phyloP scores from a whole-genome alignment of 768 basidiomycete genomes.

The Boletus edulis region DNA sequence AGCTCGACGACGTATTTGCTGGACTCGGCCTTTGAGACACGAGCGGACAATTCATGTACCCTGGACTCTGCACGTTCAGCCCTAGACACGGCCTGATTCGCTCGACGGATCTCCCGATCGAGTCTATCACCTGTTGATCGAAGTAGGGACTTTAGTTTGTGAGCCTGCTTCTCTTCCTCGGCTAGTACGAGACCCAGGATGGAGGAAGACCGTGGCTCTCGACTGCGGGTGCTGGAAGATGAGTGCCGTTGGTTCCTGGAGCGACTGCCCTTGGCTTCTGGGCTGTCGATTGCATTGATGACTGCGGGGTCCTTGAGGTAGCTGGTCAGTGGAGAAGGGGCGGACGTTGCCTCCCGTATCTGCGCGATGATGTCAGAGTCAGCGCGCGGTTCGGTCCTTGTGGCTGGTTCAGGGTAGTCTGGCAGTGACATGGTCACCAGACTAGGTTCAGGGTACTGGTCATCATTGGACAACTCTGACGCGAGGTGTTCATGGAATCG shows the following conservation, averaged over 20 bases:
- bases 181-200: slow-evolving; percentile 45
- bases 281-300: slow-evolving; percentile 33
- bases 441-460: slow-evolving; percentile 8
- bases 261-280: slow-evolving; percentile 22
- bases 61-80: slow-evolving; percentile 52
- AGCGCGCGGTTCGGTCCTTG: slow-evolving; percentile 3
- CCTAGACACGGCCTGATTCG: slow-evolving; percentile 48
- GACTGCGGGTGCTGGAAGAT: slow-evolving; percentile 38
- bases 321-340: slow-evolving; percentile 43
- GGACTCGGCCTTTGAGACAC: slow-evolving; percentile 41
- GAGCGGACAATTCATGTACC: slow-evolving; percentile 39
- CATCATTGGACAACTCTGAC: slow-evolving; percentile 15
- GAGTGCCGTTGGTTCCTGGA: slow-evolving; percentile 30
- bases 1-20: slow-evolving; percentile 39
- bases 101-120: slow-evolving; percentile 54
- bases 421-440: no score
- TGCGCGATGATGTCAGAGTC: slow-evolving; percentile 36
- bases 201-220: slow-evolving; percentile 37
- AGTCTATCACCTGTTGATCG: slow-evolving; percentile 51
- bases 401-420: not conserved
- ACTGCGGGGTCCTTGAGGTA: slow-evolving; percentile 46
- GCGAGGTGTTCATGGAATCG: slow-evolving; percentile 32
- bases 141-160: slow-evolving; percentile 52
- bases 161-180: slow-evolving; percentile 57
- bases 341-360: slow-evolving; percentile 43